A percentile compares a stretch with the other conserved stretches of the same genome.
Evolutionary conservation across 345 rosid genomes (phyloP).

Genomic region (Lepidium africanum): DNA sequence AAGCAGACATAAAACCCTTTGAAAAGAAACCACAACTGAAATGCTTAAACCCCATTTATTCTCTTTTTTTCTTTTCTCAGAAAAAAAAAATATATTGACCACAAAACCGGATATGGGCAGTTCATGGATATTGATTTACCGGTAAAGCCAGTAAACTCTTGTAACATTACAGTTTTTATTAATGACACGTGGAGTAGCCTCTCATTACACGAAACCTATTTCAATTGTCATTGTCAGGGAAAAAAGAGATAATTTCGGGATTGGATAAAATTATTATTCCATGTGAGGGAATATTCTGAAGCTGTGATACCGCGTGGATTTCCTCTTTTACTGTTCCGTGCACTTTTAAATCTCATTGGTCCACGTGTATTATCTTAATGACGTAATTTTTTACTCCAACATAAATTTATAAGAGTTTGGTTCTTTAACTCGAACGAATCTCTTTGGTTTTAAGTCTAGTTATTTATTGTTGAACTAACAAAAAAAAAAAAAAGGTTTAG

Average conservation of each 20-base stretch:
- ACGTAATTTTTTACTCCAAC: not conserved
- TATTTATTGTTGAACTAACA: no score
- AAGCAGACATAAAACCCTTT: constrained; percentile 36
- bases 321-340: not conserved
- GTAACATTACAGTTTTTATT: not conserved
- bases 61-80: not conserved
- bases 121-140: constrained; percentile 21
- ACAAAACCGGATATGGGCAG: constrained; percentile 33
- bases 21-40: constrained; percentile 28
- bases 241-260: constrained; percentile 1
- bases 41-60: constrained; percentile 54
- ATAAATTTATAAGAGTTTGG: not conserved
- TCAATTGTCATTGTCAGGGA: constrained; percentile 8
- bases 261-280: constrained; percentile 16
- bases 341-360: constrained; percentile 13
- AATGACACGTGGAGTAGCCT: constrained; percentile 41
- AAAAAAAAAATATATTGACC: constrained; percentile 14
- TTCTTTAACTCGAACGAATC: not conserved
- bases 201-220: constrained; percentile 22
- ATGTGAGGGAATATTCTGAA: constrained; percentile 14
- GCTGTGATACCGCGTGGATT: constrained; percentile 16
- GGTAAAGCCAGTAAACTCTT: not conserved
- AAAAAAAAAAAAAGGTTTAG: no score
- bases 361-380: constrained; percentile 10
- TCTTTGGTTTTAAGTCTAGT: no score